Conservation (phyloP, 2,329 filamentous ascomycete species). For the Tolypocladium album region DNA sequence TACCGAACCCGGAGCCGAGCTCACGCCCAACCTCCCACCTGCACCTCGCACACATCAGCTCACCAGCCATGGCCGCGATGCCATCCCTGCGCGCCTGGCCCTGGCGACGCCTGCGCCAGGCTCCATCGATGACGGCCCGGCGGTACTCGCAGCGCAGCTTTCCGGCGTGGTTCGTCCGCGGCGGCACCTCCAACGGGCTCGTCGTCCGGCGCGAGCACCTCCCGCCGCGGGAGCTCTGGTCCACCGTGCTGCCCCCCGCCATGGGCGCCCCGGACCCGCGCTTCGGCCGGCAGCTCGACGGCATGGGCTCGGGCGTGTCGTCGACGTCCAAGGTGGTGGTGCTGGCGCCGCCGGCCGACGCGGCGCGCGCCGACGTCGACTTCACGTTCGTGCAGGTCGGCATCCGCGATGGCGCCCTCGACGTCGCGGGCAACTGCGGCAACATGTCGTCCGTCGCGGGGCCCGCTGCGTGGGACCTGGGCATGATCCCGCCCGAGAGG, state of each 20-base stretch:
- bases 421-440: conserved; percentile 63
- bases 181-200: conserved; percentile 59
- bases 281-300: conserved; percentile 60
- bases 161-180: conserved; percentile 37
- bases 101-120: neutral
- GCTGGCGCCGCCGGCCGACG: conserved; percentile 37
- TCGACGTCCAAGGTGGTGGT: conserved; percentile 63
- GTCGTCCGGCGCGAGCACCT: conserved; percentile 27
- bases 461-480: conserved; percentile 30
- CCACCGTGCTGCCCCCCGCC: conserved; percentile 42
- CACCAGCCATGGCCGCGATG: neutral
- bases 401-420: conserved; percentile 48
- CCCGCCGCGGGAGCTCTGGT: conserved; percentile 18
- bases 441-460: conserved; percentile 62
- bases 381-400: conserved; percentile 65
- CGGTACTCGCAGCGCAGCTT: conserved; percentile 14
- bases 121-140: neutral
- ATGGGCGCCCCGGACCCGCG: conserved; percentile 54
- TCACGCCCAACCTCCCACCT: neutral
- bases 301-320: conserved; percentile 58
- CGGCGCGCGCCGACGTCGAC: conserved; percentile 45
- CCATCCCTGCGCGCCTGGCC: neutral
- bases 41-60: no score
- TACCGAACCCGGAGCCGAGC: neutral
- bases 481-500: conserved; percentile 8